Evolutionary conservation across 2,329 filamentous ascomycete species (phyloP).

Genomic region (Sclerotinia glacialis): DNA sequence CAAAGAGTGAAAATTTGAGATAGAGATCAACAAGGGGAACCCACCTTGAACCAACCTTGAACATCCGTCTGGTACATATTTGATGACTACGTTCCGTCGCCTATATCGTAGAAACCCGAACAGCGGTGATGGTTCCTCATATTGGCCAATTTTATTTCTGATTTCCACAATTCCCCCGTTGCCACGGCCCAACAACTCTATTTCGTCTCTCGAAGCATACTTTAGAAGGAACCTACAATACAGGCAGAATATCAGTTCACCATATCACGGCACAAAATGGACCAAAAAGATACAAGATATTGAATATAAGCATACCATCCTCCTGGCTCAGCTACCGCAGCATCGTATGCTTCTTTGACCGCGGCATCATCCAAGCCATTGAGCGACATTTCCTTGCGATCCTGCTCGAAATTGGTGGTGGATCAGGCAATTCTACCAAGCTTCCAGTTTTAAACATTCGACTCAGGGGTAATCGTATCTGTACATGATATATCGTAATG

Average conservation of each 20-base stretch:
- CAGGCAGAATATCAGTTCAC: constrained; percentile 25
- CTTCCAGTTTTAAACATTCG: constrained; percentile 22
- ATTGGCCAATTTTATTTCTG: constrained; percentile 71
- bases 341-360: constrained; percentile 81
- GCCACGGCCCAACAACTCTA: constrained; percentile 74
- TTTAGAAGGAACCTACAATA: constrained; percentile 84
- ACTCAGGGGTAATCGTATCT: constrained; percentile 35
- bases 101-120: constrained; percentile 91
- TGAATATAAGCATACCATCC: constrained; percentile 66
- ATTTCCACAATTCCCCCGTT: constrained; percentile 81
- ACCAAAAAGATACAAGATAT: constrained; percentile 1
- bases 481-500: constrained; percentile 35
- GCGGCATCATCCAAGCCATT: constrained; percentile 84
- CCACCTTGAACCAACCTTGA: constrained; percentile 89
- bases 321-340: constrained; percentile 76
- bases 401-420: constrained; percentile 10
- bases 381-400: constrained; percentile 70
- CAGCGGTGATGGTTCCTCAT: constrained; percentile 80
- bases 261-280: constrained; percentile 1
- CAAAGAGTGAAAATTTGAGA: constrained; percentile 26
- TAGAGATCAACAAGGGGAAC: constrained; percentile 38
- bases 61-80: constrained; percentile 86
- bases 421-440: constrained; percentile 14
- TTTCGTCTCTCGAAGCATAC: constrained; percentile 83
- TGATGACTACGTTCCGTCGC: constrained; percentile 84